Conservation (phyloP, 805 yeast genomes). For the Barnettozyma salicaria region DNA sequence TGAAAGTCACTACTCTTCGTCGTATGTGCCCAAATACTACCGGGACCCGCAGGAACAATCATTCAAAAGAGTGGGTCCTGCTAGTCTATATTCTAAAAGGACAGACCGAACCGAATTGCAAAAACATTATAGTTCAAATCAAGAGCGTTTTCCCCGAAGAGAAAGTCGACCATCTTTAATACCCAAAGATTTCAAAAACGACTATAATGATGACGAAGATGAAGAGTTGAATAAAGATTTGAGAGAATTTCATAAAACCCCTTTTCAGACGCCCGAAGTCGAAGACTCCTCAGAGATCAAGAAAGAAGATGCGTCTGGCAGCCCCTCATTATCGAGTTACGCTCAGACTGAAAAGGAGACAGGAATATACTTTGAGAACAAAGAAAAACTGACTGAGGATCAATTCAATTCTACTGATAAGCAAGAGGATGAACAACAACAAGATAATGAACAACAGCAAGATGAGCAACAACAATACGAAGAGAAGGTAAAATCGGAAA, state of each 20-base stretch:
- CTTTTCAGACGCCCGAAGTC: background rate
- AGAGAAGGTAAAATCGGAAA: no score
- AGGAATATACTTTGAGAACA: background rate
- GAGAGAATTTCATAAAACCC: slow-evolving; percentile 1
- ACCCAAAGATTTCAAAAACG: slow-evolving; percentile 24
- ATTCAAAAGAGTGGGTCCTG: no score
- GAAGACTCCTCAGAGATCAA: slow-evolving; percentile 1
- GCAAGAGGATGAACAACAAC: no score
- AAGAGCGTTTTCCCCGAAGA: slow-evolving; percentile 4
- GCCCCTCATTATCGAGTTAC: no score
- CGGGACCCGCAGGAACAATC: no score
- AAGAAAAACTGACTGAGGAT: background rate
- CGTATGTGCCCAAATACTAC: background rate
- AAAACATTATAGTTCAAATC: background rate
- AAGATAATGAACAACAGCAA: no score
- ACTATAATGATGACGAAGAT: slow-evolving; percentile 22
- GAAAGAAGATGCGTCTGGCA: background rate
- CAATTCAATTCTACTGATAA: no score
- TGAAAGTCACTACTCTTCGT: slow-evolving; percentile 1
- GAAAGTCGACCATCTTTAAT: slow-evolving; percentile 21
- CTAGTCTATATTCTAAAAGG: slow-evolving; percentile 4
- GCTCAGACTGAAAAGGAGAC: no score
- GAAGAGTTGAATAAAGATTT: slow-evolving; percentile 12
- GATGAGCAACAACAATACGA: background rate
- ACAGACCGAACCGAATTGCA: slow-evolving; percentile 3